Conservation (phyloP, 257 asterid genomes). For the Rubia yunnanensis region DNA sequence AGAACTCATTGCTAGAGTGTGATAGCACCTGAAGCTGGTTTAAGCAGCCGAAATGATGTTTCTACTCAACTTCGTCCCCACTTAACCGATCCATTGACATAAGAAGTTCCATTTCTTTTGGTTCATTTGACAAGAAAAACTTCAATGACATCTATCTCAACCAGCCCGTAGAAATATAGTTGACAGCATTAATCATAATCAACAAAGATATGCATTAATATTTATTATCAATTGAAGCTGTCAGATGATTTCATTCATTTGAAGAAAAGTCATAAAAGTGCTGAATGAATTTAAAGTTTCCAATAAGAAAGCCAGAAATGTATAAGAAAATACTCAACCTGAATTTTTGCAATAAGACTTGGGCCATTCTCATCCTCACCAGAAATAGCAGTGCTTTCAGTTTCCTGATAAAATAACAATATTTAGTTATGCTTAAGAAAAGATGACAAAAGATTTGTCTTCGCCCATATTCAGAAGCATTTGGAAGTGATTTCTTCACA, state of each 20-base stretch:
- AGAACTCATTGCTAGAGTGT: background rate
- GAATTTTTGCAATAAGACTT: slow-evolving; percentile 35
- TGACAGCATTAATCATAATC: background rate
- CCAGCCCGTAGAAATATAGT: background rate
- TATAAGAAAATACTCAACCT: slow-evolving; percentile 31
- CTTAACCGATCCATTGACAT: background rate
- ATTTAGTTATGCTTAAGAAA: background rate
- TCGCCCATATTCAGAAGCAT: background rate
- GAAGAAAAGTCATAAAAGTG: background rate
- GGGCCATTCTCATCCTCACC: slow-evolving; percentile 26
- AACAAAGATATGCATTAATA: background rate
- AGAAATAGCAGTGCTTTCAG: slow-evolving; percentile 22
- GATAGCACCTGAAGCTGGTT: background rate
- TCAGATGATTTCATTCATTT: background rate
- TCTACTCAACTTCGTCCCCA: background rate
- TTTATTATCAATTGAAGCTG: too few relatives aligned
- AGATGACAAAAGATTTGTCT: background rate
- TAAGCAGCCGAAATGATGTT: background rate
- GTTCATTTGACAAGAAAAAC: background rate
- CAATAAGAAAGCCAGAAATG: background rate
- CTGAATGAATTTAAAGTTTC: background rate
- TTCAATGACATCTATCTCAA: background rate
- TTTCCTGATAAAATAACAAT: slow-evolving; percentile 24
- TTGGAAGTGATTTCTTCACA: background rate
- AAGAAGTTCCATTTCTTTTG: background rate